Base-by-base conservation (phyloP, 805 yeast genomes). In the Starmerella apicola region DNA sequence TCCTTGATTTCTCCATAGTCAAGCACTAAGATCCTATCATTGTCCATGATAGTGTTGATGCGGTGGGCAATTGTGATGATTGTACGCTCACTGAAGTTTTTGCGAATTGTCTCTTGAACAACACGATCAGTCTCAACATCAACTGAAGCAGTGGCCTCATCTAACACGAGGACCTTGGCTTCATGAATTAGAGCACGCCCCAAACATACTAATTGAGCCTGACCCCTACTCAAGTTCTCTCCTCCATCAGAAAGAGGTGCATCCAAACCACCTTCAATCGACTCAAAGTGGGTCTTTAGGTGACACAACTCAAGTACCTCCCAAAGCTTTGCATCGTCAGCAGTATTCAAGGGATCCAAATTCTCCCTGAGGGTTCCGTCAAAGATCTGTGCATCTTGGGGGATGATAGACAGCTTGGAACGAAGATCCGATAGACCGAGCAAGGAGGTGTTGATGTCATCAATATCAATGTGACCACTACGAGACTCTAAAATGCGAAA, bases 361-460 rank as follows among this genome's bases (percentile, higher is more conserved):
- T 85, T 85, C 41, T 83, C 81, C 51, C 95, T 68, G 15, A 85
- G 63, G 0, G 91, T 71, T 22, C 95, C 95, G 61, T 81, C 83
- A 56, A 85, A 79, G 7, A 82, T 85, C 57, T 85, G 95, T 0
- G 95, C 81, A 59, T 85, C 96, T 58, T 85, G 95, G 3, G 96
- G 96, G 46, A 85, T 85, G 50, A 85, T 86, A 1, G 91, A 78
- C 31, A 85, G 63, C 46, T 74, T 71, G 26, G 77, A 77, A 55
- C 96, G 72, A 52, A 85, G 65, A 55, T 85, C 95, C 45, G 64
- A 67, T 37, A 85, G 64, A 2, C 95, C 95, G 38, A 85, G 70
- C 22, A 64, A 53, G 30, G 74, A 65, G 3, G 81, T 81, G 50
- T 80, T 62, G n/a, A 81, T 54, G 22, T 70, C 75, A 62, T 86